A percentile compares a stretch with the other conserved stretches of the same genome.
These are phyloP conservation scores for Debaryomyces robertsiae DNA, from an alignment of 1,139 yeast genomes.

Conservation along the genomic window DNA sequence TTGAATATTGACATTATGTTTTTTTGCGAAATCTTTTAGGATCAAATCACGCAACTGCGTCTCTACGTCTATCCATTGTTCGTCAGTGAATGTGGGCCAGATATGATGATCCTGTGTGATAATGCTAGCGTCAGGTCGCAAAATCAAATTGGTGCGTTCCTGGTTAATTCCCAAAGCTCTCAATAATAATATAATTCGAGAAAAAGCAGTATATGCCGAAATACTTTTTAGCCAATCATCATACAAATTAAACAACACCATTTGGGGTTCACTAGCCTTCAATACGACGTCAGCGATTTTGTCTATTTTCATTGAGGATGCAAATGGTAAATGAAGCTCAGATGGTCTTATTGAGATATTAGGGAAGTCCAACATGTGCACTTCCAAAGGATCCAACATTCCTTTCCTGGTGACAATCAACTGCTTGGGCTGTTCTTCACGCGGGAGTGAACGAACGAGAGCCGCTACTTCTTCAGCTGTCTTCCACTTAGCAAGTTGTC, in stretches of 20 bases:
- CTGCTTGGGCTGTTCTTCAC: conserved; percentile 94
- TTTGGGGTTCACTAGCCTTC: conserved; percentile 89
- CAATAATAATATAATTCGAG: conserved; percentile 76
- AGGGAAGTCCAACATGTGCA: conserved; percentile 96
- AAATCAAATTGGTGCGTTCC: conserved; percentile 73
- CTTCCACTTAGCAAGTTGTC: conserved; percentile 96
- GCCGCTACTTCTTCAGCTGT: conserved; percentile 98
- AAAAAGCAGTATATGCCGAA: conserved; percentile 92
- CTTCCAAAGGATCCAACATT: conserved; percentile 92
- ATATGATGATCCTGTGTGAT: conserved; percentile 76
- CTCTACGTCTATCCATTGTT: conserved; percentile 92
- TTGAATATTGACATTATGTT: conserved; percentile 81
- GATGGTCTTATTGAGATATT: conserved; percentile 88
- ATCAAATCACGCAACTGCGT: conserved; percentile 85
- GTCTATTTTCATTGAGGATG: conserved; percentile 80
- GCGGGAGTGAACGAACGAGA: conserved; percentile 80
- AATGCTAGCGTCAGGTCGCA: conserved; percentile 74
- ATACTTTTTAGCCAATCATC: conserved; percentile 91
- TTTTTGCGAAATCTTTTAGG: conserved; percentile 79
- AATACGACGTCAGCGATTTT: conserved; percentile 78
- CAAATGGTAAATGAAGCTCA: conserved; percentile 87
- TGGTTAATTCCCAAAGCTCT: conserved; percentile 79
- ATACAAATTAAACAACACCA: conserved; percentile 86
- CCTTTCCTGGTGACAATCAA: conserved; percentile 89
- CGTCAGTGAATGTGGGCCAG: conserved; percentile 90